A percentile compares a stretch with the other conserved stretches of the same genome.
Conservation (phyloP, 2,329 filamentous ascomycete species). For the Eutypa lata region DNA sequence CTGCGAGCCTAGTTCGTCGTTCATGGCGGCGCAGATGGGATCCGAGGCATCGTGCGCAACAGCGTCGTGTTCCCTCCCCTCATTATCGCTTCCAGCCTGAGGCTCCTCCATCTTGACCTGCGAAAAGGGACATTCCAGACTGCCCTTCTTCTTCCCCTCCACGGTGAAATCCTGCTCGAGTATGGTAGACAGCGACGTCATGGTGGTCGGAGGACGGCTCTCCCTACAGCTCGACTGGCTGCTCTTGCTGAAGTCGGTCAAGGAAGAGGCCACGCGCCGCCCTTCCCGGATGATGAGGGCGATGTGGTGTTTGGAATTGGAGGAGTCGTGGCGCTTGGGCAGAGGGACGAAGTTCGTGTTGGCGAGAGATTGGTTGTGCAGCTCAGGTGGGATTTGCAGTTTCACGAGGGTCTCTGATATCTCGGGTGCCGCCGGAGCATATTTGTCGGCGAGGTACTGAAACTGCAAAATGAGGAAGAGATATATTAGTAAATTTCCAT, state of each 20-base stretch:
- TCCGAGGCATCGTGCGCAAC: slow-evolving; percentile 47
- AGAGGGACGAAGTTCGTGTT: slow-evolving; percentile 52
- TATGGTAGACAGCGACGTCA: slow-evolving; percentile 60
- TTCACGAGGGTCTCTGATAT: slow-evolving; percentile 65
- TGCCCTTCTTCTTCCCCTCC: slow-evolving; percentile 71
- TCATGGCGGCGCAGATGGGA: slow-evolving; percentile 63
- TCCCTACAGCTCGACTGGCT: slow-evolving; percentile 45
- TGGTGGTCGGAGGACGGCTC: slow-evolving; percentile 41
- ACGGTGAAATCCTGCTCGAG: slow-evolving; percentile 91
- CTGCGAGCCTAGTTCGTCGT: slow-evolving; percentile 56
- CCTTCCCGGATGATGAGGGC: slow-evolving; percentile 64
- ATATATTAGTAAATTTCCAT: no score
- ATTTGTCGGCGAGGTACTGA: slow-evolving; percentile 64
- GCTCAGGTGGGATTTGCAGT: slow-evolving; percentile 60
- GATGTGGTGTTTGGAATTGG: slow-evolving; percentile 53
- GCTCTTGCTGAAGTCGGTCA: slow-evolving; percentile 49
- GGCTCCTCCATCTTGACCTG: slow-evolving; percentile 33
- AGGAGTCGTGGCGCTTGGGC: slow-evolving; percentile 41
- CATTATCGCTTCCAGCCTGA: slow-evolving; percentile 26
- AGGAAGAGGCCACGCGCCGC: slow-evolving; percentile 51
- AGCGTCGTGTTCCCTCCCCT: background rate
- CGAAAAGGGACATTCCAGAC: slow-evolving; percentile 77
- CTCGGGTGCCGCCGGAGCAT: slow-evolving; percentile 62
- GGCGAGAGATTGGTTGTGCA: slow-evolving; percentile 44
- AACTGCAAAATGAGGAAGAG: slow-evolving; percentile 44